Conservation (phyloP, 2,329 filamentous ascomycete genomes). For the Talaromyces sp. region DNA sequence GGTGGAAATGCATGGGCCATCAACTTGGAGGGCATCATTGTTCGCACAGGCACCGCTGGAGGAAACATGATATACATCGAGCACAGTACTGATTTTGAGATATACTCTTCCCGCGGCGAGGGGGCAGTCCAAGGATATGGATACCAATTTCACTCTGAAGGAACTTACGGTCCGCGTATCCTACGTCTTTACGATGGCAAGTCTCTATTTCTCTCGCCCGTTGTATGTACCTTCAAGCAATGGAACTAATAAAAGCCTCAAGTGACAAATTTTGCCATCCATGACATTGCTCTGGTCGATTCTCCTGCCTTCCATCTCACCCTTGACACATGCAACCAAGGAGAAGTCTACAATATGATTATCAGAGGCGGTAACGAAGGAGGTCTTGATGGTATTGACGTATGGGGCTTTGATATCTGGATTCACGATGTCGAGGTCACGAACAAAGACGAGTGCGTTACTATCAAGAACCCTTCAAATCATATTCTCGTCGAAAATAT, state of each 20-base stretch:
- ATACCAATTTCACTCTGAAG: constrained; percentile 41
- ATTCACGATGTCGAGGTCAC: constrained; percentile 19
- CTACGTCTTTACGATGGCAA: constrained; percentile 38
- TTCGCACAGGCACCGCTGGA: constrained; percentile 5
- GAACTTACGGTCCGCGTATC: constrained; percentile 42
- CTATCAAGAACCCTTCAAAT: constrained; percentile 13
- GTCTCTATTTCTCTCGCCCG: neutral
- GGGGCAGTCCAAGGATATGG: constrained; percentile 46
- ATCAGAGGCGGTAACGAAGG: constrained; percentile 49
- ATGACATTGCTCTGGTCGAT: constrained; percentile 48
- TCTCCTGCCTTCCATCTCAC: constrained; percentile 47
- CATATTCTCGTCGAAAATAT: constrained; percentile 10
- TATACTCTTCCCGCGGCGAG: constrained; percentile 45
- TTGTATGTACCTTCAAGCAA: neutral
- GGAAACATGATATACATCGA: constrained; percentile 11
- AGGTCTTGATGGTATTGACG: constrained; percentile 34
- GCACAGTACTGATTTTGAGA: constrained; percentile 40
- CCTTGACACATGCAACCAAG: constrained; percentile 45
- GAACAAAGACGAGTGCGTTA: constrained; percentile 19
- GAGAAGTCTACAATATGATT: constrained; percentile 53
- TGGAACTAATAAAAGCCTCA: neutral
- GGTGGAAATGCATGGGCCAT: constrained; percentile 45
- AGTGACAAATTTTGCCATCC: constrained; percentile 44
- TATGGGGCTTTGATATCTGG: constrained; percentile 20
- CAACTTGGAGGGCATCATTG: constrained; percentile 41